These are phyloP conservation scores for Amanita polypyramis DNA, from an alignment of 768 basidiomycete species.

Conservation along the genomic window DNA sequence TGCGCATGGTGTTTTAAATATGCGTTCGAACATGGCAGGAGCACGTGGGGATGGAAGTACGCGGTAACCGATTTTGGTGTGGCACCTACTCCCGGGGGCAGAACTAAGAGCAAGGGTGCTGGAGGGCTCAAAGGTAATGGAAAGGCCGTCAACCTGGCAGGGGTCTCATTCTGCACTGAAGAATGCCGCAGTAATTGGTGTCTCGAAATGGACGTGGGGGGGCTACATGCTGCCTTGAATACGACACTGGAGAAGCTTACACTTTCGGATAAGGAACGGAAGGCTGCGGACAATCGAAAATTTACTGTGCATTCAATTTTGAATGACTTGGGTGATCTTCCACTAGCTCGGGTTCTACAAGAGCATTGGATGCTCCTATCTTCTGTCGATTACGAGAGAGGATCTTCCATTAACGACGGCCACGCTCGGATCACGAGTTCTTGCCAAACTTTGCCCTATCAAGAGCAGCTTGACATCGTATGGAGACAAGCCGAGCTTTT, in stretches of 20 bases:
- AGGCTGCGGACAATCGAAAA: not conserved
- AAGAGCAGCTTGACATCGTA: conserved; percentile 3
- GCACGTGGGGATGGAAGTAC: conserved; percentile 34
- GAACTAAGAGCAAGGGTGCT: not conserved
- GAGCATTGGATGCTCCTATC: conserved; percentile 3
- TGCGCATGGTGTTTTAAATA: conserved; percentile 59
- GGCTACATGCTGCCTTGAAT: conserved; percentile 1
- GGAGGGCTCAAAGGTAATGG: not conserved
- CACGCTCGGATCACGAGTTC: not conserved
- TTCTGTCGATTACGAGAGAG: not conserved
- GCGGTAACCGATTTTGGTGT: conserved; percentile 5
- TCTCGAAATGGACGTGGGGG: not conserved
- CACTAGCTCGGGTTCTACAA: not conserved
- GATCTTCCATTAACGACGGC: not conserved
- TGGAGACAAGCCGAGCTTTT: conserved; percentile 5
- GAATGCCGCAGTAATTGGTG: conserved; percentile 35
- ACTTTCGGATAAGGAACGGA: not conserved
- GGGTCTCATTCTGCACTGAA: conserved; percentile 49
- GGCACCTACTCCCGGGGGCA: not conserved
- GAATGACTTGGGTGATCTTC: not conserved
- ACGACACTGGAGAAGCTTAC: conserved; percentile 1
- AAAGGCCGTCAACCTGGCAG: conserved; percentile 14
- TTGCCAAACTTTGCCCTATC: not conserved
- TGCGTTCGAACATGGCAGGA: conserved; percentile 37
- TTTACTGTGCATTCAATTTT: not conserved